Evolutionary conservation across 2,329 filamentous ascomycete species (phyloP), one percentile per base, ranked within the genome.

Genomic region (Didymella sp.): DNA sequence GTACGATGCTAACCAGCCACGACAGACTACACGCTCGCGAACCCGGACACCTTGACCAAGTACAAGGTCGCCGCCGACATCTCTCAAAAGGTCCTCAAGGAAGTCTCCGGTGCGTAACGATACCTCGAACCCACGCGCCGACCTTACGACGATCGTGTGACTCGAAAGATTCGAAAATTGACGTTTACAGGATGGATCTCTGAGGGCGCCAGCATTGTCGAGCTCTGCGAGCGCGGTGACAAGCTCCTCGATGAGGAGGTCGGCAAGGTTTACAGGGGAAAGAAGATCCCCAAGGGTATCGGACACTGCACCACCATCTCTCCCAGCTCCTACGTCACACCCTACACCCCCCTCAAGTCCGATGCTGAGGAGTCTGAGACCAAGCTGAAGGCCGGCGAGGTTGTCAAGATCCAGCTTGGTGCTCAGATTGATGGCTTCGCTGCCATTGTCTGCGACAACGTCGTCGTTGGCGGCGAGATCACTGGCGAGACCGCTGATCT

Each of bases 381-480:
- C 45, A 87, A 88, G 72, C 84, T 99, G 69, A 91, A 96, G 82
- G 85, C 89, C 48, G 90, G 88, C 61, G 95, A 99, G 81, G 81
- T 91, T 60, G 85, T 96, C 80, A 99, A 99, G 87, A 95, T 99
- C 77, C 95, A 99, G 81, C 87, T 99, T n/a, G 95, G 95, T 73
- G 95, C 95, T 49, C 95, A 99, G 82, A 97, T 99, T 63, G 92
- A 98, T 80, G 95, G 95, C 51, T 96, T 98, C 74, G 92, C 92
- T 69, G 90, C 94, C 67, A 97, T 99, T 75, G 91, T 97, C 69
- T 97, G 95, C 81, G 90, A 97, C 79, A 96, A 92, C 58, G 84
- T 98, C 67, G 78, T 97, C 57, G 89, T 96, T 25, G 82, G 83
- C 44, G 87, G 86, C 64, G 83, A 84, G 68, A 80, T 96, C 68